Base-by-base conservation (phyloP, 2,329 filamentous ascomycete species). In the Rutstroemia sp. region DNA sequence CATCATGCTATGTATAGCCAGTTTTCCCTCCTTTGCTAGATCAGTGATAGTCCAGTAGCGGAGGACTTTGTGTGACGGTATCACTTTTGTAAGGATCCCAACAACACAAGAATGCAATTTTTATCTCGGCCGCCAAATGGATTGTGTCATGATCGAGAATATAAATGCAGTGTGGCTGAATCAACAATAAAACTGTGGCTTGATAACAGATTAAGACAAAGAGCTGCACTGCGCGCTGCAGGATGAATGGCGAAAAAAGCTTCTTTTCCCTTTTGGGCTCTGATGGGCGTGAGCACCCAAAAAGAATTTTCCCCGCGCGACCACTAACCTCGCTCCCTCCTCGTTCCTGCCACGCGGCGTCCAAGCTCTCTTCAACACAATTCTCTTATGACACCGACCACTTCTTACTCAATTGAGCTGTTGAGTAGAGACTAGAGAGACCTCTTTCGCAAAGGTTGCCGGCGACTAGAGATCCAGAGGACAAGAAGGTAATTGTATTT, bases 281-380 rank as follows among this genome's bases (percentile, higher is more conserved):
- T 8, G 21, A 41, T 54, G 51, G 48, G 27, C 51, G 39, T 21
- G 19, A 48, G 23, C 23, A 23, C 23, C 23, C 23, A 48, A 48
- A 30, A 30, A 30, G 10, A 14, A 25, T 27, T 41, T 41, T 48
- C 51, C 44, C 51, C 51, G 51, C 51, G 51, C 44, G 38, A 46
- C 19, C 34, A 21, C 16, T 16, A 12, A 5, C 27, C n/a, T 38
- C 30, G 9, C n/a, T 38, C 30, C 37, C 34, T 39, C 51, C 51
- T 54, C 52, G 37, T 55, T 55, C 52, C 52, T 55, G 37, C 52
- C 52, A 55, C 52, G 52, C 45, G 45, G 45, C 17, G 52, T 49
- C 17, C 27, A 55, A 55, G 37, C 17, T 54, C 17, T 30, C 27
- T 8, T 37, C n/a, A 52, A 47, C 34, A 23, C 23, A 23, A 23